These are phyloP conservation scores for Aspergillus ochraceus DNA, from an alignment of 2,329 filamentous ascomycete species.

Conservation along the genomic window DNA sequence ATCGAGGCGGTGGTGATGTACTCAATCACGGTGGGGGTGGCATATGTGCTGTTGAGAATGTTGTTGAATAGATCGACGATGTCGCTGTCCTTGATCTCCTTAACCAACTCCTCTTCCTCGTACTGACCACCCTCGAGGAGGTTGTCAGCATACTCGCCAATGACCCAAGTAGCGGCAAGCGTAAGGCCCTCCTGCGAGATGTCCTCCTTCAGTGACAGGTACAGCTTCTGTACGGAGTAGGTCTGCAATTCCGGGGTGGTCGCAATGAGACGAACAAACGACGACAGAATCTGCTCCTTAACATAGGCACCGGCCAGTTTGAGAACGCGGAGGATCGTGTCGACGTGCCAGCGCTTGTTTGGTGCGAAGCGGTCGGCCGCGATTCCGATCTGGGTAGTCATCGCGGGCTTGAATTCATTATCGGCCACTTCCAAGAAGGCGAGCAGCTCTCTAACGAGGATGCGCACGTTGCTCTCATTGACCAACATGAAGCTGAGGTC, in stretches of 20 bases:
- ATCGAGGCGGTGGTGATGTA: slow-evolving; percentile 95
- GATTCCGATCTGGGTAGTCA: slow-evolving; percentile 97
- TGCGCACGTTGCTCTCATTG: slow-evolving; percentile 92
- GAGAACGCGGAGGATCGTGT: slow-evolving; percentile 92
- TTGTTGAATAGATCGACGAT: slow-evolving; percentile 89
- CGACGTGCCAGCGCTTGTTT: slow-evolving; percentile 97
- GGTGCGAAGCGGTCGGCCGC: slow-evolving; percentile 94
- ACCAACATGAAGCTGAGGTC: slow-evolving; percentile 98
- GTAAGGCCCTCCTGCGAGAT: slow-evolving; percentile 97
- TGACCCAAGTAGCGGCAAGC: slow-evolving; percentile 92
- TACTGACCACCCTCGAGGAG: slow-evolving; percentile 87
- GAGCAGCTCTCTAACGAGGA: slow-evolving; percentile 87
- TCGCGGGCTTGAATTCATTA: slow-evolving; percentile 96
- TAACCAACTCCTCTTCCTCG: slow-evolving; percentile 87
- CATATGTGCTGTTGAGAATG: slow-evolving; percentile 93
- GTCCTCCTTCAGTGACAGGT: slow-evolving; percentile 85
- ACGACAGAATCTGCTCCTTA: slow-evolving; percentile 95
- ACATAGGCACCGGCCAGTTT: slow-evolving; percentile 95
- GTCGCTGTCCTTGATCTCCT: slow-evolving; percentile 80
- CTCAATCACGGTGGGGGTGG: slow-evolving; percentile 85
- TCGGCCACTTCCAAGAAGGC: slow-evolving; percentile 97
- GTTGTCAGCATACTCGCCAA: slow-evolving; percentile 92
- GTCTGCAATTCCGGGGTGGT: slow-evolving; percentile 93
- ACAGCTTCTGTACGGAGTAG: slow-evolving; percentile 94
- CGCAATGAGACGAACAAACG: slow-evolving; percentile 91